Evolutionary conservation across 164 flowering plant species (phyloP).

Genomic region (Macadamia integrifolia): DNA sequence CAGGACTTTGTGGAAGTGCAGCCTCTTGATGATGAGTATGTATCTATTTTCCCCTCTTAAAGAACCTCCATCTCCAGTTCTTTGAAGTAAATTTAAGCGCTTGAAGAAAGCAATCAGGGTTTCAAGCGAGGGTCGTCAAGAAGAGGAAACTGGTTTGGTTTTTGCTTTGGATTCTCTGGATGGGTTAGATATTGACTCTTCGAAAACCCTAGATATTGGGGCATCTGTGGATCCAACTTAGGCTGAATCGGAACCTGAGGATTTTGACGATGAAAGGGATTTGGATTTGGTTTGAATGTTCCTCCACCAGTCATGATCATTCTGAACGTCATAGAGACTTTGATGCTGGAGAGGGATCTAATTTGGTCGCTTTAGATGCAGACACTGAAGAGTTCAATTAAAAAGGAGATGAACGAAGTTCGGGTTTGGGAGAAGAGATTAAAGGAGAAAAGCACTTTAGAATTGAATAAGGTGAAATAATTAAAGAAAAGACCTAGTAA

Average conservation of each 20-base stretch:
- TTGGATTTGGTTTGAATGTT: constrained; percentile 9
- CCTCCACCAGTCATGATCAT: constrained; percentile 11
- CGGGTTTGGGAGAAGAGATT: constrained; percentile 9
- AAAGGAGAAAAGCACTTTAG: constrained; percentile 5
- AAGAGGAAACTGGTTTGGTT: constrained; percentile 1
- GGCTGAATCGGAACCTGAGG: constrained; percentile 10
- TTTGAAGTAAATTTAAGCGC: constrained; percentile 46
- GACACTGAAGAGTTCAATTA: constrained; percentile 15
- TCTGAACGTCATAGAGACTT: constrained; percentile 20
- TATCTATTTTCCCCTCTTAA: constrained; percentile 16
- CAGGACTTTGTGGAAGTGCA: too few relatives aligned
- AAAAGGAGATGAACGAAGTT: constrained; percentile 8
- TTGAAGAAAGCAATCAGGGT: constrained; percentile 36
- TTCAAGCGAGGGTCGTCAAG: constrained; percentile 9
- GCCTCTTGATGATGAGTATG: too few relatives aligned
- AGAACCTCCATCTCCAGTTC: constrained; percentile 32
- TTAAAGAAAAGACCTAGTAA: constrained; percentile 14
- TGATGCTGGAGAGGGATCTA: constrained; percentile 15
- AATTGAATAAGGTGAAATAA: constrained; percentile 5
- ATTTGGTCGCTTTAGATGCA: constrained; percentile 5
- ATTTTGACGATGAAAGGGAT: constrained; percentile 11
- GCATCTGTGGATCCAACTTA: constrained; percentile 3
- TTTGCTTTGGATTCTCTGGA: background rate
- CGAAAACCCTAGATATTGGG: constrained; percentile 1
- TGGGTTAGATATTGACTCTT: background rate